Percentiles rank a stretch among this genome's conserved stretches.
phyloP scores from a whole-genome alignment of 2,329 filamentous ascomycete species.

The Aureobasidium lini region DNA sequence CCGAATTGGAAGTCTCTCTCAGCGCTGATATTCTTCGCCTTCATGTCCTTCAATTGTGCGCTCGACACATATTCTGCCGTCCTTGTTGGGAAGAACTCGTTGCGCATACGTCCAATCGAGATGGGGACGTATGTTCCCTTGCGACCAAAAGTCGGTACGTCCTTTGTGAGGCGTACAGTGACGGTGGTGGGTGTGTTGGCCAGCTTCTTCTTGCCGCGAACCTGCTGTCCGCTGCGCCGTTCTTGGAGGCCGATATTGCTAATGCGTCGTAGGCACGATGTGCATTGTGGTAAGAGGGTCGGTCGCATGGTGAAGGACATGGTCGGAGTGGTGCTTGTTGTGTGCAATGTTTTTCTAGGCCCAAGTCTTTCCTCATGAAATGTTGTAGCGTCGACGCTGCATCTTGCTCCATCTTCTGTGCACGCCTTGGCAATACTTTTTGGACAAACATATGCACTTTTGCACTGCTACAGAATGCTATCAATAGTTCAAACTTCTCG shows the following conservation, averaged over 20 bases:
- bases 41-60: slow-evolving; percentile 38
- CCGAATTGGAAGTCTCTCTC: slow-evolving; percentile 42
- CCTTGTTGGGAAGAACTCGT: slow-evolving; percentile 44
- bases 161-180: slow-evolving; percentile 44
- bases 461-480: too few species aligned
- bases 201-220: slow-evolving; percentile 31
- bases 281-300: slow-evolving; percentile 15
- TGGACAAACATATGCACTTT: too few species aligned
- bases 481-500: too few species aligned
- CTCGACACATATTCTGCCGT: slow-evolving; percentile 47
- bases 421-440: not conserved
- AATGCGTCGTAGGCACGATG: slow-evolving; percentile 16
- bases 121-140: slow-evolving; percentile 46
- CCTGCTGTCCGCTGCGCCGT: slow-evolving; percentile 21
- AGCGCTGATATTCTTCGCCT: slow-evolving; percentile 36
- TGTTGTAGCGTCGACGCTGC: not conserved
- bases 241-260: slow-evolving; percentile 11
- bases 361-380: not conserved
- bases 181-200: slow-evolving; percentile 29
- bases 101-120: slow-evolving; percentile 47
- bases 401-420: not conserved
- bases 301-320: slow-evolving; percentile 16
- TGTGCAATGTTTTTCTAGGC: not conserved
- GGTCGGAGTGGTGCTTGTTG: not conserved
- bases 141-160: slow-evolving; percentile 46